A percentile compares a stretch with the other conserved stretches of the same genome.
Conservation (phyloP, 1,284 basidiomycete species). For the Rhizoctonia solani region DNA sequence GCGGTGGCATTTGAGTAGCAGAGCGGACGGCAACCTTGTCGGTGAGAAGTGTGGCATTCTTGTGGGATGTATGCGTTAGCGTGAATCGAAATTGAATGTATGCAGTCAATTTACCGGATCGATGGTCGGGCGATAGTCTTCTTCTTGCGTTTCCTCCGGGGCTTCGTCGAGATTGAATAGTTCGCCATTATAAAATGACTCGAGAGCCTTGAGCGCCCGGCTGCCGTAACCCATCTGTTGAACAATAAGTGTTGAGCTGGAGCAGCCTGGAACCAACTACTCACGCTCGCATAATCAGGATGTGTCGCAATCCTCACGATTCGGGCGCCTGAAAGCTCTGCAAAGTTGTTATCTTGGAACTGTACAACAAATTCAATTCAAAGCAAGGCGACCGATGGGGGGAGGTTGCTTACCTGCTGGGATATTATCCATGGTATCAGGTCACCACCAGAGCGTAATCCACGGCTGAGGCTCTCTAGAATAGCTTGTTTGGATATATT, state of each 20-base stretch:
- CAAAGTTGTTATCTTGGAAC: constrained; percentile 97
- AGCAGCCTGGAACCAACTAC: constrained; percentile 43
- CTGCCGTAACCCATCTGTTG: constrained; percentile 94
- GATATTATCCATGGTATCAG: constrained; percentile 98
- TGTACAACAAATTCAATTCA: too few species aligned
- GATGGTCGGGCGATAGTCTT: constrained; percentile 55
- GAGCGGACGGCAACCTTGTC: constrained; percentile 79
- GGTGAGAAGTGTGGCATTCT: constrained; percentile 59
- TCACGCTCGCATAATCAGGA: constrained; percentile 87
- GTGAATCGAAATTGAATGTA: constrained; percentile 2
- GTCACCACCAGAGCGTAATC: constrained; percentile 87
- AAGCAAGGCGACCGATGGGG: too few species aligned
- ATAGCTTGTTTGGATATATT: constrained; percentile 87
- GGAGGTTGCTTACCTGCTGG: constrained; percentile 68
- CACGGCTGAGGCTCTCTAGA: constrained; percentile 81
- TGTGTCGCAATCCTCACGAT: constrained; percentile 96
- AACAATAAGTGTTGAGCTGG: background rate
- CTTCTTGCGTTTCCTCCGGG: constrained; percentile 47
- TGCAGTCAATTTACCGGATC: constrained; percentile 59
- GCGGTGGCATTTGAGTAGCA: constrained; percentile 83
- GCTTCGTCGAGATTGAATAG: constrained; percentile 87
- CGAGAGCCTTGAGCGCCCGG: constrained; percentile 85
- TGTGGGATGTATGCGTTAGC: background rate
- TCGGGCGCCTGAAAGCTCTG: constrained; percentile 86
- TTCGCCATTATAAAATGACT: constrained; percentile 91